Evolutionary conservation across 2,329 filamentous ascomycete genomes (phyloP).

Genomic region (Davidsoniella neocaledoniae): DNA sequence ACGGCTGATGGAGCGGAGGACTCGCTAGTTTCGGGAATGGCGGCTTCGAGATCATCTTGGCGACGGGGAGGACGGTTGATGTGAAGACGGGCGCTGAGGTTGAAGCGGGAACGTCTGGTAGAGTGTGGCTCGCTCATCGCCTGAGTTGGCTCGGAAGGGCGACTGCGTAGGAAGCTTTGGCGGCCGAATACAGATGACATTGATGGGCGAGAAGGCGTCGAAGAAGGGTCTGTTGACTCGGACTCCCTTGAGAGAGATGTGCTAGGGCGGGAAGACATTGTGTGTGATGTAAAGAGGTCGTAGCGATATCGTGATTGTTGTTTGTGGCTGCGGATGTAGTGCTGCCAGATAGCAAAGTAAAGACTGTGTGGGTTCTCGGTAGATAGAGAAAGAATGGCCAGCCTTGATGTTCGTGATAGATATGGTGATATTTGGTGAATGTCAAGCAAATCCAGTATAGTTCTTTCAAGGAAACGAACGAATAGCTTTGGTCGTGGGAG

Average conservation of each 20-base stretch:
- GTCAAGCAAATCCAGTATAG: neutral
- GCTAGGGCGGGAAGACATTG: neutral
- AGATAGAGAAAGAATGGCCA: neutral
- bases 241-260: neutral
- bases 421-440: neutral
- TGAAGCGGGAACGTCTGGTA: conserved; percentile 7
- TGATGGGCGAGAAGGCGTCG: neutral
- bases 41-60: conserved; percentile 2
- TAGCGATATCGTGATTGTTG: neutral
- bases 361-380: neutral
- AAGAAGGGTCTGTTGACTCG: neutral
- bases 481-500: too few relatives aligned
- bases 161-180: conserved; percentile 6
- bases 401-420: neutral
- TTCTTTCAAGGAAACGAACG: neutral
- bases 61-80: neutral
- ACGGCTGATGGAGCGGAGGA: neutral
- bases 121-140: neutral
- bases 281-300: neutral
- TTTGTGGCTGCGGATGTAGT: neutral
- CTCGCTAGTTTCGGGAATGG: neutral
- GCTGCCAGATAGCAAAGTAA: neutral
- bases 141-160: conserved; percentile 1
- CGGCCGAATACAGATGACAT: conserved; percentile 5
- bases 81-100: neutral